Percentiles rank a stretch among this genome's conserved stretches.
Conservation (phyloP, 2,329 filamentous ascomycete species). For the Metarhizium rileyi region DNA sequence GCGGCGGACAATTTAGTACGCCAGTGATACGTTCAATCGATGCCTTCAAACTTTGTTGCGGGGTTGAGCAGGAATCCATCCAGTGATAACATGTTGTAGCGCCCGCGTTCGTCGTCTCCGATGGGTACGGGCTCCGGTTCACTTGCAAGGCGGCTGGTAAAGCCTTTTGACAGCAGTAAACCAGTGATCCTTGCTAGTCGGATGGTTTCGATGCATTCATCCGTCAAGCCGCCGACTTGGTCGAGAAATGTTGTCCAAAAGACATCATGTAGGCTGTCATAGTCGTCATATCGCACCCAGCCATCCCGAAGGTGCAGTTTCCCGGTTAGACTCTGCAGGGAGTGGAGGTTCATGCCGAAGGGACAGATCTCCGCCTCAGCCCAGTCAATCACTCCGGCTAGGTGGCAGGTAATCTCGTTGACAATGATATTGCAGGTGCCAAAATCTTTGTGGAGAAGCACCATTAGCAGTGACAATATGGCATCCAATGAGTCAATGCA, state of each 20-base stretch:
- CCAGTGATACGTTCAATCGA: not conserved
- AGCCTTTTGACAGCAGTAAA: constrained; percentile 23
- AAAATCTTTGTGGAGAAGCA: constrained; percentile 30
- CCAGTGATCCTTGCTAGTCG: constrained; percentile 24
- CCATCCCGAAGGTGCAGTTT: constrained; percentile 26
- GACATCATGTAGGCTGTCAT: constrained; percentile 15
- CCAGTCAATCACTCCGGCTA: constrained; percentile 32
- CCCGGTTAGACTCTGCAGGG: constrained; percentile 21
- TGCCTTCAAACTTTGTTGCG: constrained; percentile 20
- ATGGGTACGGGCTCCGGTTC: constrained; percentile 24
- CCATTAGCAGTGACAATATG: constrained; percentile 28
- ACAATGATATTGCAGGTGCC: constrained; percentile 29
- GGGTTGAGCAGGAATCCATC: constrained; percentile 28
- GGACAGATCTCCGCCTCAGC: constrained; percentile 29
- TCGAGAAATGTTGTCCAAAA: constrained; percentile 25
- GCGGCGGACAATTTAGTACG: too few species aligned
- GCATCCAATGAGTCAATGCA: constrained; percentile 20
- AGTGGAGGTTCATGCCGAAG: constrained; percentile 29
- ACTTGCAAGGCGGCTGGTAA: constrained; percentile 29
- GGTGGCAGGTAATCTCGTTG: constrained; percentile 23
- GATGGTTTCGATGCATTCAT: constrained; percentile 17
- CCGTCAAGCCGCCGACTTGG: constrained; percentile 19
- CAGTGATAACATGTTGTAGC: constrained; percentile 27
- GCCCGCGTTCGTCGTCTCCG: constrained; percentile 24
- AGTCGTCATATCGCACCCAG: constrained; percentile 24